Evolutionary conservation across 441 rosid species (phyloP).

Genomic region (Adansonia grandidieri): DNA sequence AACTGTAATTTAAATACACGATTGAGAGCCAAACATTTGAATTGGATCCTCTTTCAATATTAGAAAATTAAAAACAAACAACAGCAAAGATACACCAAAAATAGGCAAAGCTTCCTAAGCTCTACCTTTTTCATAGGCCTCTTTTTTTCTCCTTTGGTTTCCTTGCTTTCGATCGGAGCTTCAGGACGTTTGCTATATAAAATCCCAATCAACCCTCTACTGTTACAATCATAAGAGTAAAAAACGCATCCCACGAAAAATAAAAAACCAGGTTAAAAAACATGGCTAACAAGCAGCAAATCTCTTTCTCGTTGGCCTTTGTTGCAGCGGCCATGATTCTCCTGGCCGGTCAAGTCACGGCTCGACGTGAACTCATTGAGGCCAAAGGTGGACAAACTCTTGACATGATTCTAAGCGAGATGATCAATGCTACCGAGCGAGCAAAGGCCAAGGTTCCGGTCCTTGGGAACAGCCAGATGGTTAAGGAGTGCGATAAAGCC

Average conservation of each 20-base stretch:
- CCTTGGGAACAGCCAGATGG: conserved; percentile 12
- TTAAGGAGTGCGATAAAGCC: background rate
- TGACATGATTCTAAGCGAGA: background rate
- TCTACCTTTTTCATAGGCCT: background rate
- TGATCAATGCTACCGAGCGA: background rate
- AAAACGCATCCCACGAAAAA: background rate
- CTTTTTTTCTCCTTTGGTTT: background rate
- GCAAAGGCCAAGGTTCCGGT: background rate
- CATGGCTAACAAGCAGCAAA: conserved; percentile 18
- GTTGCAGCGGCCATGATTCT: conserved; percentile 32
- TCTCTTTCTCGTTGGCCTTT: conserved; percentile 29
- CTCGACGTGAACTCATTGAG: background rate
- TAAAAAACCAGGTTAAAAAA: background rate
- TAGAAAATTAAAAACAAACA: background rate
- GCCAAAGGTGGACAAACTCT: no score
- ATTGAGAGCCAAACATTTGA: background rate
- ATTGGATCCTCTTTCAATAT: background rate
- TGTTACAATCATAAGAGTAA: background rate
- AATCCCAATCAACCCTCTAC: background rate
- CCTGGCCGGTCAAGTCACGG: conserved; percentile 7
- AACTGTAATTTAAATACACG: no score
- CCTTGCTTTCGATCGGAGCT: background rate
- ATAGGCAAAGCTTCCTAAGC: background rate
- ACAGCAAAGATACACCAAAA: background rate
- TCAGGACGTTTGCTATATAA: background rate